Evolutionary conservation across 371 early-diverging fungal genomes (phyloP), one percentile per base, ranked within the genome.

Genomic region (Lichtheimia hyalospora): DNA sequence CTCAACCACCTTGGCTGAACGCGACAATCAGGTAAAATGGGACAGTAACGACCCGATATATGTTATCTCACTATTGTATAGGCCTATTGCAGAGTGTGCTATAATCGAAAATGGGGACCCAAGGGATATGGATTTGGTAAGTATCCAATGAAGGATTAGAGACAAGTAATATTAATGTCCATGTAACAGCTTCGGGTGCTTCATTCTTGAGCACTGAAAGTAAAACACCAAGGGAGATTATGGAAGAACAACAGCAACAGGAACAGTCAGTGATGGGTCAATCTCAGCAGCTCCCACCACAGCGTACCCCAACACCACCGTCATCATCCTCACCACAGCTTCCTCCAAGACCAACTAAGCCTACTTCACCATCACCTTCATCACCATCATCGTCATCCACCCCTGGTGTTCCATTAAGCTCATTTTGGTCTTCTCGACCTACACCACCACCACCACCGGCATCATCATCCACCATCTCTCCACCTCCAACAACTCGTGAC

Each of bases 41-140:
- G 20, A 15, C n/a, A 24, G 27, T n/a, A 28, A 15, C 3, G 24
- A 48, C 48, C 14, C 18, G 13, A 39, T 18, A 3, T 23, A 0
- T 18, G 6, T 43, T 18, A 43, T 24, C 40, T 49, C 25, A 24
- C 21, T 54, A 60, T 23, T 15, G 27, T 20, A 27, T 62, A 79
- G 80, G 77, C 77, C 5, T 81, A 77, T 44, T 81, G 81, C 39
- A 81, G 68, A 60, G 69, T 69, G 6, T 77, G 81, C 24, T 75
- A 77, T 58, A 71, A 60, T 53, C 77, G 81, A 25, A 66, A 69
- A 67, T 80, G 77, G 77, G 81, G 77, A n/a, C 77, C 81, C 1
- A 80, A 79, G 57, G 77, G 81, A 16, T 80, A 80, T 66, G 81
- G 79, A 15, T 79, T 76, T 66, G 81, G 81, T 70, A 70, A 61